Evolutionary conservation across 2,329 filamentous ascomycete species (phyloP), one percentile per base, ranked within the genome.

Genomic region (Westerdykella sp.): DNA sequence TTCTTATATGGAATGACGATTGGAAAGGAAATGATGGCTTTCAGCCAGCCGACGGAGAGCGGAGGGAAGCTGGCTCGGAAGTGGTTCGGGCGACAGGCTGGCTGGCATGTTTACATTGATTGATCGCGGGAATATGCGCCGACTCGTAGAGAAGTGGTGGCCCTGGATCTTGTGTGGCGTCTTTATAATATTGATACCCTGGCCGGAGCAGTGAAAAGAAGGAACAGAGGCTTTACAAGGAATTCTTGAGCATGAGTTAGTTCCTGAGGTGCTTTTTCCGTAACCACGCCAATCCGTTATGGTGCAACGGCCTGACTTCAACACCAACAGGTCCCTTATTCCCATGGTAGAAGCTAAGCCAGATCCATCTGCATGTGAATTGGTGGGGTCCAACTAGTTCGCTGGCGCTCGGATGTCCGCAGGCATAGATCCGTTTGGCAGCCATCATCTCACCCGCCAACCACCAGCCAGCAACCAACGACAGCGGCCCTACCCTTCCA

Each of bases 1-100:
- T 80, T 80, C 54, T 69, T 79, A 41, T 75, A 77, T 46, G 74
- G 75, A 2, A 68, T 78, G 62, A 71, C 72, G 32, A 69, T 81
- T 38, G 67, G 72, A 14, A 80, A 78, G 58, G 68, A 71, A 10
- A 62, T 73, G 55, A 69, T 83, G 32, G 80, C 80, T 2, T 83
- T 84, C 64, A 82, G 79, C 53, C 79, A 82, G 54, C 80, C 80
- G n/a, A 84, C 81, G 0, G 76, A 77, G 51, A 77, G 74, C 54
- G 81, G 81, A 31, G 74, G 73, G 12, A 67, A 66, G 34, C 66
- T 85, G 49, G 79, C 80, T 7, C 69, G 74, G 53, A 74, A 72
- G 47, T 83, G 79, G 69, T 79, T 77, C 53, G 77, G 74, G 16
- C 66, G 64, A 37, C 66, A 72, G 38, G 71, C 71, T 44, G 76